These are phyloP conservation scores for Solanum chilense DNA, from an alignment of 257 asterid genomes.

Conservation along the genomic window DNA sequence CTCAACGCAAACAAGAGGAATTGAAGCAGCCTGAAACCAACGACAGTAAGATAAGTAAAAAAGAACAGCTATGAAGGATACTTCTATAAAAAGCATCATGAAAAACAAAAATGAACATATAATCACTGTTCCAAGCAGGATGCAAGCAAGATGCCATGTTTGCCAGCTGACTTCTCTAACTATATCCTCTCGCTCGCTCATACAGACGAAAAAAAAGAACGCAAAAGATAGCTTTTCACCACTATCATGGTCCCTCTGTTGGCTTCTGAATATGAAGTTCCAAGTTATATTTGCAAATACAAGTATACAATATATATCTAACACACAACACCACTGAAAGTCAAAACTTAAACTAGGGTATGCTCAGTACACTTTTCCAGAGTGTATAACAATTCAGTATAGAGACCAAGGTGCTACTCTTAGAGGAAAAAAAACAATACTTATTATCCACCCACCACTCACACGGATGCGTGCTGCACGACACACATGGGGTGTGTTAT, in stretches of 20 bases:
- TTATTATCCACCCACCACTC: not conserved
- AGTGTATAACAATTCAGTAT: not conserved
- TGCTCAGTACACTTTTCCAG: not conserved
- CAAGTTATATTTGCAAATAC: not conserved
- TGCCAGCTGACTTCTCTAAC: not conserved
- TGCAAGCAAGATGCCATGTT: not conserved
- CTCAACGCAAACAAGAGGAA: conserved; percentile 90
- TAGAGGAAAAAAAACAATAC: not conserved
- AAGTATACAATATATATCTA: not conserved
- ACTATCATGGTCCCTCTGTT: not conserved
- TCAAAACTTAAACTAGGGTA: not conserved
- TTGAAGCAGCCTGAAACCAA: conserved; percentile 28
- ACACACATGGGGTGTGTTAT: not conserved
- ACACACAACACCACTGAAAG: not conserved
- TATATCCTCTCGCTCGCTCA: not conserved
- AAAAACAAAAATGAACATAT: not conserved
- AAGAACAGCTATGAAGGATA: not conserved
- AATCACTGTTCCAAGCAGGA: not conserved
- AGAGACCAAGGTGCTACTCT: not conserved
- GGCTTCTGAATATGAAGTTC: not conserved
- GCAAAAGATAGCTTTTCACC: not conserved
- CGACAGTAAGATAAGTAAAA: not conserved
- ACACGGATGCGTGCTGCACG: not conserved
- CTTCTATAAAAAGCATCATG: not conserved
- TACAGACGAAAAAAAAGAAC: not conserved